These are phyloP conservation scores for Fusarium tricinctum DNA, from an alignment of 2,329 filamentous ascomycete genomes.

Conservation along the genomic window DNA sequence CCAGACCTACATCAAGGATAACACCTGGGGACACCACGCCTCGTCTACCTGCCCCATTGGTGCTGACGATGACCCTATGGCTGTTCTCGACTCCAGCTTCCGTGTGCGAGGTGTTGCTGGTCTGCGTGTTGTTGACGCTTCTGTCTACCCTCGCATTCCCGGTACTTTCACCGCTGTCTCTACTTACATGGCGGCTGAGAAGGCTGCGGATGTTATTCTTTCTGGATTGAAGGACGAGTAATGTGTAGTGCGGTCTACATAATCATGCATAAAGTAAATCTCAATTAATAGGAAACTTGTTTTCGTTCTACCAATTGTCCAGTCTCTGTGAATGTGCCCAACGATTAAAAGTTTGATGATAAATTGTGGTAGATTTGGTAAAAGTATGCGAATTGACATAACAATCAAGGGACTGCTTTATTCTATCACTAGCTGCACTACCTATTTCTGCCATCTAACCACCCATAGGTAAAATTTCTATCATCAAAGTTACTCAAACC, in stretches of 20 bases:
- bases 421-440: too few relatives aligned
- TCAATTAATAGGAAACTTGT: neutral
- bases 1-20: slow-evolving; percentile 49
- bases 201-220: slow-evolving; percentile 53
- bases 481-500: neutral
- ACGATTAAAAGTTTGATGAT: too few relatives aligned
- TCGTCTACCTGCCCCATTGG: slow-evolving; percentile 54
- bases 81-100: slow-evolving; percentile 65
- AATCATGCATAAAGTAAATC: slow-evolving; percentile 5
- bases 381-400: too few relatives aligned
- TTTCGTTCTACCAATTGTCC: neutral
- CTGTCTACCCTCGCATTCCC: slow-evolving; percentile 58
- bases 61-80: slow-evolving; percentile 50
- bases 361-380: too few relatives aligned
- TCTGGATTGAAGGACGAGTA: slow-evolving; percentile 19
- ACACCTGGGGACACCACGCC: slow-evolving; percentile 54
- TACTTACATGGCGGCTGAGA: slow-evolving; percentile 53
- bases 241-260: neutral
- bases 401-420: too few relatives aligned
- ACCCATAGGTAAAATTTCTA: too few relatives aligned
- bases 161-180: slow-evolving; percentile 54
- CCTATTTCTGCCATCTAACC: too few relatives aligned
- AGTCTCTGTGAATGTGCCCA: neutral
- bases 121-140: slow-evolving; percentile 62
- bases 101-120: slow-evolving; percentile 62